Percentiles rank a stretch among this genome's conserved stretches.
Conservation (phyloP, 805 yeast species). For the Barnettozyma salicaria region DNA sequence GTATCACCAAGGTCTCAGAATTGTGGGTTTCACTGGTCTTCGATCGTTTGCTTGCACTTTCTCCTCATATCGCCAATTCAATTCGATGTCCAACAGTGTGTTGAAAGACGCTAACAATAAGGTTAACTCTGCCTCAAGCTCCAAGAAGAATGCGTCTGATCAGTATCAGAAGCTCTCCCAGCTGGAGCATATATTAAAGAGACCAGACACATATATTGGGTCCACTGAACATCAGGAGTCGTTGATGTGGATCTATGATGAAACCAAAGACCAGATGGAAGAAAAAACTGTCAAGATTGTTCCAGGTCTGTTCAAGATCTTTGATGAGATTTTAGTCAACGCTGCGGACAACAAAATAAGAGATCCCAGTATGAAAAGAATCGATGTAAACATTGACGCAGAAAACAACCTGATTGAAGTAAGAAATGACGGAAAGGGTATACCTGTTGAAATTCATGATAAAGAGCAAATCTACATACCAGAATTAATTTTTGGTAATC, state of each 20-base stretch:
- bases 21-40: too few species aligned
- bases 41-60: background rate
- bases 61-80: background rate
- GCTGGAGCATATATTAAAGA: constrained; percentile 88
- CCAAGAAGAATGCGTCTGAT: constrained; percentile 45
- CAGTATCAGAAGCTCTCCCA: constrained; percentile 93
- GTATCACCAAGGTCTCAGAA: too few species aligned
- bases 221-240: constrained; percentile 79
- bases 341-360: constrained; percentile 98
- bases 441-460: constrained; percentile 87
- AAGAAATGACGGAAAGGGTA: constrained; percentile 91
- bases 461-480: constrained; percentile 93
- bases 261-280: constrained; percentile 52
- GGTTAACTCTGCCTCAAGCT: constrained; percentile 3
- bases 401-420: constrained; percentile 73
- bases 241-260: constrained; percentile 82
- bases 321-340: constrained; percentile 94
- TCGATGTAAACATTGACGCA: constrained; percentile 75
- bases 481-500: constrained; percentile 91
- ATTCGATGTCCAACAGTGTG: constrained; percentile 4
- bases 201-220: constrained; percentile 98
- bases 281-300: constrained; percentile 67
- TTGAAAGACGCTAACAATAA: constrained; percentile 10
- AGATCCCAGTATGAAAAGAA: constrained; percentile 82
- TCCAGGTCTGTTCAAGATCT: constrained; percentile 93